These are phyloP conservation scores for Plenodomus lindquistii DNA, from an alignment of 2,329 filamentous ascomycete genomes.

Conservation along the genomic window DNA sequence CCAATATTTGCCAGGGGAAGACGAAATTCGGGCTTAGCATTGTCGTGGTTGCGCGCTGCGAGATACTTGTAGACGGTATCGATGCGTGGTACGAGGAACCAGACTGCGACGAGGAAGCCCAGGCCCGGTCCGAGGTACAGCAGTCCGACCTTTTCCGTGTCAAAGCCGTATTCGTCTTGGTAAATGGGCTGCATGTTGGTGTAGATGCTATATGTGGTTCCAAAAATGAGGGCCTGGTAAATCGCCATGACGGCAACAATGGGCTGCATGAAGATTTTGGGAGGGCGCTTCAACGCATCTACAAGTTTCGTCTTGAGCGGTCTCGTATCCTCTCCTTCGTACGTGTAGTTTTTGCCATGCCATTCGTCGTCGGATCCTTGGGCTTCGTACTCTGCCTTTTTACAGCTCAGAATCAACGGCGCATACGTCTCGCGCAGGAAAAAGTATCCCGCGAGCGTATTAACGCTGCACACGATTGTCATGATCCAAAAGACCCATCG, in stretches of 20 bases:
- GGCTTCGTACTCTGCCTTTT: conserved; percentile 42
- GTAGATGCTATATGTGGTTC: conserved; percentile 54
- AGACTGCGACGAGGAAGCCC: conserved; percentile 50
- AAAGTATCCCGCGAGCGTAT: conserved; percentile 49
- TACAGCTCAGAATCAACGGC: conserved; percentile 44
- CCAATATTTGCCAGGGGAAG: conserved; percentile 53
- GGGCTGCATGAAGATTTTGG: conserved; percentile 50
- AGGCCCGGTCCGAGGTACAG: conserved; percentile 51
- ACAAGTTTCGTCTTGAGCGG: conserved; percentile 44
- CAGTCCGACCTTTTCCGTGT: conserved; percentile 51
- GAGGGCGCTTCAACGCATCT: conserved; percentile 46
- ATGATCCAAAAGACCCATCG: conserved; percentile 55
- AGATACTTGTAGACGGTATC: conserved; percentile 54
- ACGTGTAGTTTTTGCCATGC: conserved; percentile 46
- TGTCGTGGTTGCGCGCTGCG: conserved; percentile 46
- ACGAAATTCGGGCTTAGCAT: conserved; percentile 49
- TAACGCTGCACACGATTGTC: conserved; percentile 48
- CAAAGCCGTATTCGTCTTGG: conserved; percentile 49
- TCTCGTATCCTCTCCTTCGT: conserved; percentile 48
- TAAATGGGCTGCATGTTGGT: conserved; percentile 55
- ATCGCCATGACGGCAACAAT: conserved; percentile 52
- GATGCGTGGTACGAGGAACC: conserved; percentile 53
- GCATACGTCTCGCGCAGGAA: conserved; percentile 52
- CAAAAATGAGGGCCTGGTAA: conserved; percentile 53
- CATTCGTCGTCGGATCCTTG: conserved; percentile 19